Conservation (phyloP, 139 green algal species). For the Tetraselmis striata region DNA sequence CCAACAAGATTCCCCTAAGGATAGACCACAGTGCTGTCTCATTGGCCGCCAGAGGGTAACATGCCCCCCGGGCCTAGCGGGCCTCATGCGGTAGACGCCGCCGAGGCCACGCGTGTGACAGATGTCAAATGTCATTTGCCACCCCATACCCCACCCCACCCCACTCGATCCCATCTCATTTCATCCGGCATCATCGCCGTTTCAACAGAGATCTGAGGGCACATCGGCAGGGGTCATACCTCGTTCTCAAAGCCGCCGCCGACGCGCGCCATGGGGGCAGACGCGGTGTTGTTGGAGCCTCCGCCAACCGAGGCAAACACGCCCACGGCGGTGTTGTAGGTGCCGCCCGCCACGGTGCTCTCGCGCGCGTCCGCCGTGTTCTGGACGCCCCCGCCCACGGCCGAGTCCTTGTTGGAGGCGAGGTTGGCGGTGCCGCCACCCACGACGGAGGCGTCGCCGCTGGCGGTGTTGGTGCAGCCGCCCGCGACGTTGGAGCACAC, state of each 20-base stretch:
- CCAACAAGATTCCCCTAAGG: no score
- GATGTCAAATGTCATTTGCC: no score
- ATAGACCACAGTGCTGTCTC: no score
- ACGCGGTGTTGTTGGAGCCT: background rate
- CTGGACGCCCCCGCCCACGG: background rate
- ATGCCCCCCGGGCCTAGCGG: no score
- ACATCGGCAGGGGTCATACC: no score
- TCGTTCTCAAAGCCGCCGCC: background rate
- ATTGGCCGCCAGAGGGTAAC: no score
- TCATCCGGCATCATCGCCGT: no score
- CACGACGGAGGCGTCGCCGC: background rate
- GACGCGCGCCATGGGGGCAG: background rate
- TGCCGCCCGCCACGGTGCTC: background rate
- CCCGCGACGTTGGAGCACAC: background rate
- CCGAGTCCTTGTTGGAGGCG: background rate
- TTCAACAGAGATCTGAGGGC: no score
- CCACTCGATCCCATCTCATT: no score
- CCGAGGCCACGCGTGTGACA: no score
- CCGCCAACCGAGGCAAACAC: background rate
- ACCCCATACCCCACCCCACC: no score
- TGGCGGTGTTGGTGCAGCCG: background rate
- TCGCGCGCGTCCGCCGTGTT: background rate
- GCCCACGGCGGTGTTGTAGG: background rate
- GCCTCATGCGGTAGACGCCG: no score
- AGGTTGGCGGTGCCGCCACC: background rate